These are phyloP conservation scores for Neonectria coccinea DNA, from an alignment of 2,329 filamentous ascomycete genomes.

Conservation along the genomic window DNA sequence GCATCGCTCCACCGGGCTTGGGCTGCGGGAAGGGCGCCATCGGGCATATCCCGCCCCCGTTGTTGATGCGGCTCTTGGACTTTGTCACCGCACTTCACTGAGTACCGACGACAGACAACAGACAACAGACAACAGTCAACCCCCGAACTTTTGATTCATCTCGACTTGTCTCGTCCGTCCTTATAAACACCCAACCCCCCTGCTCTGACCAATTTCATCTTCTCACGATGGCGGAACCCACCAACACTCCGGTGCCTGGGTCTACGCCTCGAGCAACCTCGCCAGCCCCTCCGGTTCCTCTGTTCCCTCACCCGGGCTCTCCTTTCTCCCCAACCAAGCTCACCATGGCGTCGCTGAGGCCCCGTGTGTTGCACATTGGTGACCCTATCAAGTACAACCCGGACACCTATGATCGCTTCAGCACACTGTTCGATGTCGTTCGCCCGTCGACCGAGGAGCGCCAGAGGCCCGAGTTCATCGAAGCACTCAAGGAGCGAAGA, in stretches of 20 bases:
- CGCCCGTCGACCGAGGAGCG: slow-evolving; percentile 64
- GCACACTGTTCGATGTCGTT: slow-evolving; percentile 60
- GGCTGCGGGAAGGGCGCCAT: slow-evolving; percentile 13
- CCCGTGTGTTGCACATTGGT: slow-evolving; percentile 79
- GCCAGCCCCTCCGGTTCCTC: slow-evolving; percentile 47
- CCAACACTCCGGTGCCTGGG: slow-evolving; percentile 59
- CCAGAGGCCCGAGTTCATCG: slow-evolving; percentile 61
- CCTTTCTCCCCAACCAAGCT: slow-evolving; percentile 45
- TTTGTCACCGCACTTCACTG: slow-evolving; percentile 19
- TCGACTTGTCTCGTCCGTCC: not conserved
- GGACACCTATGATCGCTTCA: slow-evolving; percentile 58
- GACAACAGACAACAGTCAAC: not conserved
- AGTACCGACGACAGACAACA: not conserved
- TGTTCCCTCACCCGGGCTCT: slow-evolving; percentile 39
- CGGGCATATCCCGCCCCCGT: slow-evolving; percentile 22
- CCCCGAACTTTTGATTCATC: slow-evolving; percentile 5
- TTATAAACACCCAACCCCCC: slow-evolving; percentile 6
- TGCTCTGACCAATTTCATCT: not conserved
- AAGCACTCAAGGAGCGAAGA: slow-evolving; percentile 60
- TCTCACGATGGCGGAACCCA: slow-evolving; percentile 58
- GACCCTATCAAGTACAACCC: slow-evolving; percentile 68
- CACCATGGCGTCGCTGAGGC: slow-evolving; percentile 47
- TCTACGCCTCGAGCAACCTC: slow-evolving; percentile 59
- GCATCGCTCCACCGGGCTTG: slow-evolving; percentile 24
- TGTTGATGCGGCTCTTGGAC: slow-evolving; percentile 27